Evolutionary conservation across 768 basidiomycete species (phyloP), one percentile per base, ranked within the genome.

Genomic region (Paxillus involutus): DNA sequence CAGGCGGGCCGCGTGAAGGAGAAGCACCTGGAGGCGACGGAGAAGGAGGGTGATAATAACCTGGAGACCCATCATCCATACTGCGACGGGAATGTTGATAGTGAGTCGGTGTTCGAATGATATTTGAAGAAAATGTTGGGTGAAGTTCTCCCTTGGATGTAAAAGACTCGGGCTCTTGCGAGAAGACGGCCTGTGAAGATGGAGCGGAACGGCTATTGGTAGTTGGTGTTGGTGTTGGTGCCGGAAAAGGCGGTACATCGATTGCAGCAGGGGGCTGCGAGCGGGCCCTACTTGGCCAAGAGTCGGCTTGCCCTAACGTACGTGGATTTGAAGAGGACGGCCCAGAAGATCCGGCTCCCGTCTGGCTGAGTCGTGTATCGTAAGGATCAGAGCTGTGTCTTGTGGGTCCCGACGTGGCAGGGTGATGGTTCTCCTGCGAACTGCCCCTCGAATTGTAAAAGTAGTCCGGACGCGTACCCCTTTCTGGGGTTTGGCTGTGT

Each of bases 71-170:
- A 6, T 70, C 69, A 19, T 73, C 70, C 3, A 47, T 58, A 24
- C 66, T 64, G 13, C 64, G 65, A 36, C 68, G 69, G 1, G 47
- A 4, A 4, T 54, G 55, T 17, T 66, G 64, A 55, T 88, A 89
- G 62, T 89, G 79, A 6, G 77, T 75, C 2, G 88, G 88, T 3
- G 83, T 87, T 45, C 88, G 84, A 32, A 89, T 74, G 65, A 88
- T 85, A 51, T 73, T 81, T n/a, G 80, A 62, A 2, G 85, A 84
- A 60, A 89, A 91, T 1, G 89, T 89, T 1, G 85, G 75, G 42
- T 83, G 80, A 16, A 89, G 79, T 13, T 82, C 79, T 17, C 65
- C 71, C 52, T 72, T 73, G 6, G 79, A 64, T 0, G 80, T 86
- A 60, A 78, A 88, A 3, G 75, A 73, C 51, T 81, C 78, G 1